A percentile compares a stretch with the other conserved stretches of the same genome.
These are phyloP conservation scores for Peronospora farinosa DNA, from an alignment of 352 stramenopile genomes.

Conservation along the genomic window DNA sequence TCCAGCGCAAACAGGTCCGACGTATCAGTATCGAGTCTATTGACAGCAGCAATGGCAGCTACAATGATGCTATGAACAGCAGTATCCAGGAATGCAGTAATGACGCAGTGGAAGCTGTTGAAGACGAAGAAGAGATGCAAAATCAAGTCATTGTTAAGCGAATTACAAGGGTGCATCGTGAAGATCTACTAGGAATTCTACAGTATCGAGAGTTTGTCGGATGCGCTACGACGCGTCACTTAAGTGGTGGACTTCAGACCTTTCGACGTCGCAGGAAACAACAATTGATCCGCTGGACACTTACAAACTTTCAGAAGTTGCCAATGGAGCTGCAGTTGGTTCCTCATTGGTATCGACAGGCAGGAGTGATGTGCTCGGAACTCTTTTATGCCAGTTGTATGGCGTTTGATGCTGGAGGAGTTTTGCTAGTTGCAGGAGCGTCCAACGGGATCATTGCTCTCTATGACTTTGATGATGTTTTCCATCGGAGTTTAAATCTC, in stretches of 20 bases:
- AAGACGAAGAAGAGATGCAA: background rate
- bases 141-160: background rate
- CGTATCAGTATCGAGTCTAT: slow-evolving; percentile 19
- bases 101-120: slow-evolving; percentile 2
- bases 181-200: slow-evolving; percentile 34
- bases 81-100: background rate
- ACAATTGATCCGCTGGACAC: slow-evolving; percentile 47
- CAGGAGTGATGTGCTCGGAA: slow-evolving; percentile 16
- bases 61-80: background rate
- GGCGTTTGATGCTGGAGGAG: slow-evolving; percentile 62
- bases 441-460: slow-evolving; percentile 66
- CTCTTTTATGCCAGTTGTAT: slow-evolving; percentile 59
- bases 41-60: slow-evolving; percentile 16
- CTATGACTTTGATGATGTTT: slow-evolving; percentile 79
- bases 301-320: slow-evolving; percentile 41
- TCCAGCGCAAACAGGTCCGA: slow-evolving; percentile 44
- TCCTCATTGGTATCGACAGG: slow-evolving; percentile 40
- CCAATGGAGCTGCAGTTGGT: slow-evolving; percentile 40
- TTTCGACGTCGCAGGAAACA: slow-evolving; percentile 33
- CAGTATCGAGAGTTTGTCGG: slow-evolving; percentile 41
- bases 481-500: slow-evolving; percentile 52
- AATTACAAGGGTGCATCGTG: background rate
- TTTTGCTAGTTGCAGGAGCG: slow-evolving; percentile 52
- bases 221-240: slow-evolving; percentile 5
- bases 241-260: slow-evolving; percentile 2